Evolutionary conservation across 306 rosid genomes (phyloP), one percentile per base, ranked within the genome.

Genomic region (Cyclanthera cordifolia): DNA sequence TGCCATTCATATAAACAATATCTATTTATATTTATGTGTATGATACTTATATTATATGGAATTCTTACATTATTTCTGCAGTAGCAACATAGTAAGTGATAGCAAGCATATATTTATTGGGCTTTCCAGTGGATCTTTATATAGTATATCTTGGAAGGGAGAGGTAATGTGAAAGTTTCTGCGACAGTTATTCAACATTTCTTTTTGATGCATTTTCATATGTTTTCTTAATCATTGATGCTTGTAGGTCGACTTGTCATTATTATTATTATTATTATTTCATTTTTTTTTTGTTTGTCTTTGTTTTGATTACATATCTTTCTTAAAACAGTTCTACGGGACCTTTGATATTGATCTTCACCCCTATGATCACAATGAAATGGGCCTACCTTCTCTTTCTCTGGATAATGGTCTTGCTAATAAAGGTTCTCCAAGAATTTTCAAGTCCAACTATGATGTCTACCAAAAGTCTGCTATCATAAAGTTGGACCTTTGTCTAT

Each of bases 61-160:
- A 27, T 32, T 67, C 65, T 37, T 24, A 53, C 48, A 61, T 70
- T 54, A 69, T 71, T 37, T 71, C 67, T 84, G 28, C 89, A 92
- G 96, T 89, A 92, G 98, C 89, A 93, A 89, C 79, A 81, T 89
- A 68, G 88, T 89, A 67, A 48, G 91, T 34, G 96, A 93, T 69
- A 87, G 74, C 77, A 89, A 79, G 73, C 88, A 89, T 72, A 80
- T 93, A 95, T 81, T 93, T 67, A 79, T 89, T 71, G 96, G 98
- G 77, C 95, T 93, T 79, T 93, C 96, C 48, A 83, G 84, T 89
- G 96, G 95, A 80, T 86, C 87, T 76, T 82, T 87, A 67, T 89
- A 87, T 77, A 84, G 87, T 71, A 82, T 93, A 73, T 89, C 98
- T 45, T 93, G 98, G 98, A 93, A 93, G 83, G 94, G 93, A 64